These are phyloP conservation scores for Vitis amurensis DNA, from an alignment of 164 flowering plant genomes.

Conservation along the genomic window DNA sequence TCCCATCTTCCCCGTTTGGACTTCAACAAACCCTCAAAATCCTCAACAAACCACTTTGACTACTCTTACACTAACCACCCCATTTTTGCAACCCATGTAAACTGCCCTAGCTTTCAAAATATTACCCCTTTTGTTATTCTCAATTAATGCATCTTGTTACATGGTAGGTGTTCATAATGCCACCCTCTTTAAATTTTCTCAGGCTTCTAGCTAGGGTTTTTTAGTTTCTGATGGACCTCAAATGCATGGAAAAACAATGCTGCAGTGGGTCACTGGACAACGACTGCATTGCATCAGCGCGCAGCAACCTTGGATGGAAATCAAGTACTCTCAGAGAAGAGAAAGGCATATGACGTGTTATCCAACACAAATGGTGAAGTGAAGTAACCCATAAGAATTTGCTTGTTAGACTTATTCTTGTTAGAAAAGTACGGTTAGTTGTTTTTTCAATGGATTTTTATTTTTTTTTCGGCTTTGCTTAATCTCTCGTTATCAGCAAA, in stretches of 20 bases:
- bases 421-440: slow-evolving; percentile 28
- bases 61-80: not conserved
- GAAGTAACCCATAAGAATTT: slow-evolving; percentile 33
- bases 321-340: too few species aligned
- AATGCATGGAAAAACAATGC: not conserved
- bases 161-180: slow-evolving; percentile 15
- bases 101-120: not conserved
- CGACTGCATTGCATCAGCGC: not conserved
- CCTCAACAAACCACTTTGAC: slow-evolving; percentile 31
- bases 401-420: slow-evolving; percentile 7
- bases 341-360: slow-evolving; percentile 21
- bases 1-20: slow-evolving; percentile 27
- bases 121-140: slow-evolving; percentile 7
- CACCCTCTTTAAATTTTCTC: not conserved
- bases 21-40: slow-evolving; percentile 26
- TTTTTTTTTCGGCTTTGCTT: slow-evolving; percentile 3
- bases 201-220: too few species aligned
- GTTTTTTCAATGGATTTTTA: slow-evolving; percentile 5
- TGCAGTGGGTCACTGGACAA: not conserved
- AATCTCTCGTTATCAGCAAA: slow-evolving; percentile 3
- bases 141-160: slow-evolving; percentile 16
- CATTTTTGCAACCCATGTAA: not conserved
- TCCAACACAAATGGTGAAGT: slow-evolving; percentile 16
- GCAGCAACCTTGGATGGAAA: slow-evolving; percentile 6
- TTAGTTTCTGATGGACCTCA: too few species aligned